These are phyloP conservation scores for Aspergillus latus DNA, from an alignment of 2,329 filamentous ascomycete species.

Conservation along the genomic window DNA sequence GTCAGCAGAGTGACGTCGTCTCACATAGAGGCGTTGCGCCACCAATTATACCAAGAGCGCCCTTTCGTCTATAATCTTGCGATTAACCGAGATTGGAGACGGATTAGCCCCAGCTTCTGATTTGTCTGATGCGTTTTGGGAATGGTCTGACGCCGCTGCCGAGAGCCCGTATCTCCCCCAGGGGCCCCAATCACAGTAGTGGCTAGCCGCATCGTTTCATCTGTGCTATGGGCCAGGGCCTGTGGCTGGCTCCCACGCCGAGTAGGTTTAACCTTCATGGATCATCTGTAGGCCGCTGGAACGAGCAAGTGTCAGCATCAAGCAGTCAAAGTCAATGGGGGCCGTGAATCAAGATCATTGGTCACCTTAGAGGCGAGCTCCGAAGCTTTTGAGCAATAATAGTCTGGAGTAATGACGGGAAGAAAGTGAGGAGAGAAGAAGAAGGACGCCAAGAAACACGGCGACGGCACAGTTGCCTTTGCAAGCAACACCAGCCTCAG, in stretches of 20 bases:
- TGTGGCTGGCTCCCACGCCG: constrained; percentile 2
- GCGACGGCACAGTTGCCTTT: not conserved
- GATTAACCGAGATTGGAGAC: constrained; percentile 5
- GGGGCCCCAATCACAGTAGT: too few relatives aligned
- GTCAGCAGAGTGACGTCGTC: constrained; percentile 7
- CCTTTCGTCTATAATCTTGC: not conserved
- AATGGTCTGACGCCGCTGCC: too few relatives aligned
- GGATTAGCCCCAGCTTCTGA: constrained; percentile 6
- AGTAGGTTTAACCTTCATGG: not conserved
- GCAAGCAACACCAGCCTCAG: not conserved
- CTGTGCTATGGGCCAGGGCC: not conserved
- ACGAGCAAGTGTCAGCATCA: constrained; percentile 2
- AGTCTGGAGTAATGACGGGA: not conserved
- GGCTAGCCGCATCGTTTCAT: not conserved
- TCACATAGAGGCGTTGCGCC: not conserved
- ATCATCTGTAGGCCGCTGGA: not conserved
- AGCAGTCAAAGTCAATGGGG: not conserved
- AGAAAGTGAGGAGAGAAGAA: not conserved
- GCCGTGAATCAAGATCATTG: not conserved
- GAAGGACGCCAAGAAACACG: not conserved
- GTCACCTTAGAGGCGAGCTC: not conserved
- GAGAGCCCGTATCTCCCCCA: too few relatives aligned
- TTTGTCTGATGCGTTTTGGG: not conserved
- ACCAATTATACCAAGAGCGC: constrained; percentile 5
- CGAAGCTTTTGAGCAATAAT: not conserved